Conservation (phyloP, 768 basidiomycete species). For the Suillus subaureus region DNA sequence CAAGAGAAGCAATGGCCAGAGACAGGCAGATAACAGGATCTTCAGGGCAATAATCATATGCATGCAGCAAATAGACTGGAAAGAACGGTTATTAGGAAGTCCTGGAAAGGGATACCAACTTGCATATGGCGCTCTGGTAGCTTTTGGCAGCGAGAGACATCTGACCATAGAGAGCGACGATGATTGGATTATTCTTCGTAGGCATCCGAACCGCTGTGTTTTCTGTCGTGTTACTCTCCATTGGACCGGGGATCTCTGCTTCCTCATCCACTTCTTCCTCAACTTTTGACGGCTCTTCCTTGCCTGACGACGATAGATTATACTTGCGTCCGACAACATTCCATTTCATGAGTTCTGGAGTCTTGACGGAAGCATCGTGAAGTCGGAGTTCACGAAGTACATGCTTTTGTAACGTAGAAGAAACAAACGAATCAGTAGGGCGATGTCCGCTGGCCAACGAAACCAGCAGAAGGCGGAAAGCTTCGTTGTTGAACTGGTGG, state of each 20-base stretch:
- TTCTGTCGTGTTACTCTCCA: slow-evolving; percentile 19
- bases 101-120: slow-evolving; percentile 31
- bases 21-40: slow-evolving; percentile 87
- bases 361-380: slow-evolving; percentile 64
- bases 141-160: slow-evolving; percentile 83
- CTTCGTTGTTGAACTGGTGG: slow-evolving; percentile 88
- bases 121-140: slow-evolving; percentile 90
- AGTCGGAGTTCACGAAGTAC: slow-evolving; percentile 78
- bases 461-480: slow-evolving; percentile 74
- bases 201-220: slow-evolving; percentile 47
- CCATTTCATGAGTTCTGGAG: slow-evolving; percentile 63
- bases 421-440: slow-evolving; percentile 76
- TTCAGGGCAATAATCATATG: slow-evolving; percentile 80
- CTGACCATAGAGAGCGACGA: slow-evolving; percentile 78
- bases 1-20: slow-evolving; percentile 83
- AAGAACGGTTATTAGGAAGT: not conserved
- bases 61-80: slow-evolving; percentile 86
- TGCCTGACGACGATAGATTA: slow-evolving; percentile 45
- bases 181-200: slow-evolving; percentile 69
- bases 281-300: slow-evolving; percentile 30
- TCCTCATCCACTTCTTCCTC: slow-evolving; percentile 39
- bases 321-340: slow-evolving; percentile 61
- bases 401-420: slow-evolving; percentile 80
- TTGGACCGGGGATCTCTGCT: slow-evolving; percentile 18
- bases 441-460: slow-evolving; percentile 71